Evolutionary conservation across 1,284 basidiomycete genomes (phyloP), one percentile per base, ranked within the genome.

Genomic region (Mycena sp.): DNA sequence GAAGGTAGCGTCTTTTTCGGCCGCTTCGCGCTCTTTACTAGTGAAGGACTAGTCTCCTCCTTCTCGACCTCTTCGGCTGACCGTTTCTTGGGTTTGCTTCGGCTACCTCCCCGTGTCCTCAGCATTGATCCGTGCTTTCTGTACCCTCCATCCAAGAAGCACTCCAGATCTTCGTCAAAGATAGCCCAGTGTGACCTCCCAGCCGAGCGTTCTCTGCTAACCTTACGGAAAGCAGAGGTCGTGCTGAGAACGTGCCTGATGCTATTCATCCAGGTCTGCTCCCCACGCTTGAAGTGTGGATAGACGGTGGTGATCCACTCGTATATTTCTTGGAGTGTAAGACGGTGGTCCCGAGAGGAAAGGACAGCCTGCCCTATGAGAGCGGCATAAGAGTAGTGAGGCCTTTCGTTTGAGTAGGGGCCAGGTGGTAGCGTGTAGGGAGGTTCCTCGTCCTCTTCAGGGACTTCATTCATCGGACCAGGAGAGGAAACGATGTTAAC

Each of bases 241-340:
- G 93, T 92, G 71, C 91, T 93, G 40, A 95, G 84, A 46, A 94
- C 93, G 76, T 95, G 93, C 21, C 94, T 85, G 67, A 95, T 92
- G 58, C 92, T 93, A 76, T 95, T 95, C 88, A 94, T 94, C 96
- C 96, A 98, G 26, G 95, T 96, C n/a, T 91, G 87, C 71, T 98
- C 96, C 38, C 93, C 92, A 44, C 91, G 90, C 76, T 95, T 95
- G 81, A 95, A 99, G 75, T 91, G 91, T 0, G 97, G 96, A 76
- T 95, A 96, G 5, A 94, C 94, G 40, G 92, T 93, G 63, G 93
- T 94, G 72, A 99, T 97, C 85, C 90, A 99, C 72, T 93, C 90
- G 74, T 99, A 99, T 66, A 99, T 97, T 74, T 99, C 96, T 71
- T 96, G 94, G 25, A 99, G 83, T 0, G 95, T 95, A 32, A 99